phyloP scores from a whole-genome alignment of 306 rosid species.

The Sicyos baderoa region DNA sequence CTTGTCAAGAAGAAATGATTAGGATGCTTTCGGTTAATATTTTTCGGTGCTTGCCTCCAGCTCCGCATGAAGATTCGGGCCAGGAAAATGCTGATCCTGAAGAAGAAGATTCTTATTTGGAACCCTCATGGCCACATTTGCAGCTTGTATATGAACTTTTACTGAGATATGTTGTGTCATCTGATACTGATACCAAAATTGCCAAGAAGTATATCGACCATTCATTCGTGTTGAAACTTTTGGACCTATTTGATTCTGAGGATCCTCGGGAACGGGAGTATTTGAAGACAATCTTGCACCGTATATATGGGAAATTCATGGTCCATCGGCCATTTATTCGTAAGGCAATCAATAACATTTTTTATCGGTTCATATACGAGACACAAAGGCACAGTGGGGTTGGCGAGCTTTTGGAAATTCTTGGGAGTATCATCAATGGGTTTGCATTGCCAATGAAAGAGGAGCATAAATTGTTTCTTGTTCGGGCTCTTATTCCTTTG shows the following conservation, averaged over 20 bases:
- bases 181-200: slow-evolving; percentile 85
- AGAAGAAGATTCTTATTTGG: slow-evolving; percentile 76
- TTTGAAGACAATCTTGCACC: slow-evolving; percentile 88
- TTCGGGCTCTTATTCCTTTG: slow-evolving; percentile 81
- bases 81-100: slow-evolving; percentile 74
- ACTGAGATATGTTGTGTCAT: slow-evolving; percentile 74
- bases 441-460: slow-evolving; percentile 98
- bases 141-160: slow-evolving; percentile 89
- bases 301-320: slow-evolving; percentile 94
- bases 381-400: slow-evolving; percentile 78
- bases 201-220: slow-evolving; percentile 89
- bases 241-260: slow-evolving; percentile 84
- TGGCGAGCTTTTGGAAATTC: slow-evolving; percentile 93
- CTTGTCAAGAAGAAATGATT: slow-evolving; percentile 85
- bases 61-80: slow-evolving; percentile 72
- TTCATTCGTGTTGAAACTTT: slow-evolving; percentile 74
- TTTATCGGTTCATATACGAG: slow-evolving; percentile 84
- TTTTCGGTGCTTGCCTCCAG: slow-evolving; percentile 84
- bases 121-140: slow-evolving; percentile 88
- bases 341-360: slow-evolving; percentile 84
- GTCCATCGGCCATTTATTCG: slow-evolving; percentile 96
- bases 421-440: slow-evolving; percentile 92
- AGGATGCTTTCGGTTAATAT: slow-evolving; percentile 74
- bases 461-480: slow-evolving; percentile 94
- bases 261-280: slow-evolving; percentile 92